Evolutionary conservation across 441 rosid genomes (phyloP).

Genomic region (Euphorbia celastroides): DNA sequence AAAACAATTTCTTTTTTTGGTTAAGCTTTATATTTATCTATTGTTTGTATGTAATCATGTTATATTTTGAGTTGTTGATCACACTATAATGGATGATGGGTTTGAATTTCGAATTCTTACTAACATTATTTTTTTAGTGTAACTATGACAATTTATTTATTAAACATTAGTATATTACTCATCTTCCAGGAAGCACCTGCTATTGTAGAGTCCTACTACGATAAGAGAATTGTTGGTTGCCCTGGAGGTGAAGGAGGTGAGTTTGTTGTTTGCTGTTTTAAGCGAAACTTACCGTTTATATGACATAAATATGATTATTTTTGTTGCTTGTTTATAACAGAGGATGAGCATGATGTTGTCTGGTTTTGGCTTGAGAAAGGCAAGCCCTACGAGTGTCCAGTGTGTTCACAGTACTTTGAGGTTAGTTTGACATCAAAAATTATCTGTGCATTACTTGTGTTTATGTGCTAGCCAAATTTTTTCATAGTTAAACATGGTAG

Average conservation of each 20-base stretch:
- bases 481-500: not conserved
- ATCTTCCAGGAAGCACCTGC: slow-evolving; percentile 56
- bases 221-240: slow-evolving; percentile 81
- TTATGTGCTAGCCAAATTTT: not conserved
- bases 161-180: no score
- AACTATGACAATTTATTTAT: not conserved
- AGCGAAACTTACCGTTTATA: not conserved
- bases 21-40: not conserved
- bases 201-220: slow-evolving; percentile 59
- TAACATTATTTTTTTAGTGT: not conserved
- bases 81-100: not conserved
- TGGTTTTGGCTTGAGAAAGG: slow-evolving; percentile 99
- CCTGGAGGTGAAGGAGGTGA: slow-evolving; percentile 87
- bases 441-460: not conserved
- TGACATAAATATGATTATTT: not conserved
- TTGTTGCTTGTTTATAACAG: slow-evolving; percentile 30
- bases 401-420: slow-evolving; percentile 85
- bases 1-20: not conserved
- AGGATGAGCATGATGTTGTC: slow-evolving; percentile 95
- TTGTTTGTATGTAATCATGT: not conserved
- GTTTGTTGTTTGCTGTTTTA: slow-evolving; percentile 16
- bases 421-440: slow-evolving; percentile 35
- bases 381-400: slow-evolving; percentile 83
- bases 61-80: not conserved
- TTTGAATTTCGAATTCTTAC: not conserved